Evolutionary conservation across 148 eudicot species (phyloP).

Genomic region (Suaeda aralocaspica): DNA sequence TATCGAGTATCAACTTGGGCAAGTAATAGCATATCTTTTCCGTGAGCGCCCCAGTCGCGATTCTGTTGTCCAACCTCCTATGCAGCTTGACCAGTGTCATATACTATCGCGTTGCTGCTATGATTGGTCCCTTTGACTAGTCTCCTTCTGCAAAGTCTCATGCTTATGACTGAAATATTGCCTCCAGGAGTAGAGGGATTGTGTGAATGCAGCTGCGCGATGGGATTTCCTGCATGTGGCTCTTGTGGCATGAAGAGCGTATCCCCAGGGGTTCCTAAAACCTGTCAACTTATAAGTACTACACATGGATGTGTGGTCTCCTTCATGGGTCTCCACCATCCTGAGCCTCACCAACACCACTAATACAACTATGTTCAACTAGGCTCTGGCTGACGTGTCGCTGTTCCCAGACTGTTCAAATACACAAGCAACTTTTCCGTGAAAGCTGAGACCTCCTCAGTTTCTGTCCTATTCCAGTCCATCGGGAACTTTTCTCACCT

Average conservation of each 20-base stretch:
- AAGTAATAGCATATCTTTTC: no score
- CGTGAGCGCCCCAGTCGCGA: no score
- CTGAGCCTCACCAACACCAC: conserved; percentile 34
- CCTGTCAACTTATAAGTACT: conserved; percentile 24
- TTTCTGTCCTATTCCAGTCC: conserved; percentile 46
- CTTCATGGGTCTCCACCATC: conserved; percentile 19
- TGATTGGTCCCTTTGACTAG: no score
- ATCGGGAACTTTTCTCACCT: conserved; percentile 42
- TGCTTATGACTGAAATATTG: no score
- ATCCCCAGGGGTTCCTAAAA: conserved; percentile 10
- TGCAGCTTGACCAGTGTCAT: no score
- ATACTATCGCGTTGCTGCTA: no score
- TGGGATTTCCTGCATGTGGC: no score
- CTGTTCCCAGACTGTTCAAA: conserved; percentile 12
- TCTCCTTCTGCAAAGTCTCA: no score
- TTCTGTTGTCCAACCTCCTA: no score
- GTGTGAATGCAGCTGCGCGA: conserved; percentile 34
- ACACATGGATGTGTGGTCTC: conserved; percentile 28
- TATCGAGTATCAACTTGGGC: no score
- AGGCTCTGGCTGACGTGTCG: conserved; percentile 10
- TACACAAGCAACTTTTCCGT: conserved; percentile 9
- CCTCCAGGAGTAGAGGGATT: neutral
- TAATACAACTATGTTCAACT: conserved; percentile 26
- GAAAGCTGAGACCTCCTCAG: conserved; percentile 10
- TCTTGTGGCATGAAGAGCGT: conserved; percentile 48